A percentile compares a stretch with the other conserved stretches of the same genome.
These are phyloP conservation scores for Gamsiella multidivaricata DNA, from an alignment of 192 early-diverging fungal species.

Conservation along the genomic window DNA sequence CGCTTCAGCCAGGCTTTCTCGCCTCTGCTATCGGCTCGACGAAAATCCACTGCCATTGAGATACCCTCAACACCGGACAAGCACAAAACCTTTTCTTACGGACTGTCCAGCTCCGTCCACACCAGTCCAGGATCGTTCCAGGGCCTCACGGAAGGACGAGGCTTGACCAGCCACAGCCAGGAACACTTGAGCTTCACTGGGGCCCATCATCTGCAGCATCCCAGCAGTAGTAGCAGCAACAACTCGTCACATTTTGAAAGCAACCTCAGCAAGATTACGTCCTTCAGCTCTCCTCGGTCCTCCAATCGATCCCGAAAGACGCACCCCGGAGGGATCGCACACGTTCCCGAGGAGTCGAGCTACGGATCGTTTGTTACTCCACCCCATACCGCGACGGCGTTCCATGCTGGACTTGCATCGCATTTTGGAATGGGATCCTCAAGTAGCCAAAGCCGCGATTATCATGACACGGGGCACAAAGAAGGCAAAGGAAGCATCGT, in stretches of 20 bases:
- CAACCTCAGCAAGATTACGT: constrained; percentile 43
- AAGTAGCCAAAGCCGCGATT: constrained; percentile 21
- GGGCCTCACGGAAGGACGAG: neutral
- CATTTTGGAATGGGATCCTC: constrained; percentile 36
- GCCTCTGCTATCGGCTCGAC: constrained; percentile 36
- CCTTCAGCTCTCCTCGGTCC: constrained; percentile 44
- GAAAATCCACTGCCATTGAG: constrained; percentile 38
- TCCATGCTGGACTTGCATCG: constrained; percentile 31
- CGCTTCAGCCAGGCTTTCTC: constrained; percentile 48
- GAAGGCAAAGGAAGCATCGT: constrained; percentile 26
- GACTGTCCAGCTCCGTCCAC: constrained; percentile 7
- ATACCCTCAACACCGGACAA: constrained; percentile 45
- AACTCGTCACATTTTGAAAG: constrained; percentile 17
- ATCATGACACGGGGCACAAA: constrained; percentile 34
- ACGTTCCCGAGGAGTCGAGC: constrained; percentile 31
- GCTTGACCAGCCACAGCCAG: constrained; percentile 20
- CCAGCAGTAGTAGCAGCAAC: neutral
- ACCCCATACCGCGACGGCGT: constrained; percentile 43
- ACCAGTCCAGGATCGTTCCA: constrained; percentile 31
- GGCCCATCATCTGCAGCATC: constrained; percentile 1
- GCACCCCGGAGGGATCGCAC: constrained; percentile 28
- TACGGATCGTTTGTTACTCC: constrained; percentile 31
- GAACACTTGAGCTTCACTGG: constrained; percentile 13
- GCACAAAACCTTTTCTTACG: constrained; percentile 21
- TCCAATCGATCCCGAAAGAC: constrained; percentile 37